phyloP scores from a whole-genome alignment of 805 yeast species.

The Wickerhamomyces kurtzmanii region DNA sequence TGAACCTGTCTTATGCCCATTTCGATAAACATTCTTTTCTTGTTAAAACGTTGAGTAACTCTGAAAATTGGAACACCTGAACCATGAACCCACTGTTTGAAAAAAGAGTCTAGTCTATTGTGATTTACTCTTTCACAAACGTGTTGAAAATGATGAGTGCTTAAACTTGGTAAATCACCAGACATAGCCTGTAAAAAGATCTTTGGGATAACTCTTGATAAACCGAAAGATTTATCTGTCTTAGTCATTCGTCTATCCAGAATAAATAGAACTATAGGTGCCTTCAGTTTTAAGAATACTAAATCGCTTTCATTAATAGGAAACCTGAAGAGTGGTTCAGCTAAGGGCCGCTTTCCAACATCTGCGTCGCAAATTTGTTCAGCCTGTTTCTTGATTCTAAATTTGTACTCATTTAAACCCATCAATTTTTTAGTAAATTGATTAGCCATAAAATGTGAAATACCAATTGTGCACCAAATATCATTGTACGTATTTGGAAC shows the following conservation, averaged over 20 bases:
- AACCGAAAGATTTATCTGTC: constrained; percentile 88
- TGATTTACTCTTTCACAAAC: constrained; percentile 95
- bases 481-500: constrained; percentile 74
- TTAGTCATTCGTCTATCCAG: constrained; percentile 91
- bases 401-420: constrained; percentile 80
- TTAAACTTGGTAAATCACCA: constrained; percentile 73
- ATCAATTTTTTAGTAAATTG: constrained; percentile 60
- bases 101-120: constrained; percentile 70
- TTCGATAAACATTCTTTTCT: constrained; percentile 87
- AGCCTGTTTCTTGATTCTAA: constrained; percentile 51
- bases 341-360: constrained; percentile 74
- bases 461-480: constrained; percentile 83
- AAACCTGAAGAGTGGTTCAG: constrained; percentile 51
- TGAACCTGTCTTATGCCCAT: constrained; percentile 92
- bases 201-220: constrained; percentile 86
- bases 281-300: constrained; percentile 62
- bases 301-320: constrained; percentile 60
- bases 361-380: constrained; percentile 67
- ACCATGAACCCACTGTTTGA: constrained; percentile 89
- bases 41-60: constrained; percentile 87
- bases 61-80: constrained; percentile 84
- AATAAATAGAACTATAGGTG: constrained; percentile 79
- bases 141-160: constrained; percentile 79
- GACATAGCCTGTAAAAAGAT: constrained; percentile 91
- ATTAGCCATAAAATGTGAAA: constrained; percentile 73